Base-by-base conservation (phyloP, 371 early-diverging fungal species). In the Rhizomucor pusillus region DNA sequence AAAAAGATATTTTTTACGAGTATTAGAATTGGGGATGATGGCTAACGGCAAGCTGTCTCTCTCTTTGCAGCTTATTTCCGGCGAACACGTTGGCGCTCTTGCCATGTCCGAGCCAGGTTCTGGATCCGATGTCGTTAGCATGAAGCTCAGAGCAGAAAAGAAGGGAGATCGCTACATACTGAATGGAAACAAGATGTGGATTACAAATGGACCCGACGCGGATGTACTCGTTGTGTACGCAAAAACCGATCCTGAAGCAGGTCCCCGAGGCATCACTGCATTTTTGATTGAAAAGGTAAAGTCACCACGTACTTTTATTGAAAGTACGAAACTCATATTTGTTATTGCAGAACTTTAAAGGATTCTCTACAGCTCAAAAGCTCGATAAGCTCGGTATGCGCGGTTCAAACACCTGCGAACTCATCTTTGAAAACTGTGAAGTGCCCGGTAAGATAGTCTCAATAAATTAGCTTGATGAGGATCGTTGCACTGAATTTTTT, bases 311-410 rank as follows among this genome's bases (percentile, higher is more conserved):
- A n/a, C n/a, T n/a, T n/a, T n/a, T n/a, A n/a, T n/a, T n/a, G n/a
- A n/a, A n/a, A n/a, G n/a, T n/a, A n/a, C n/a, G n/a, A n/a, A n/a
- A n/a, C n/a, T n/a, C n/a, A n/a, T n/a, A n/a, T n/a, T n/a, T n/a
- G n/a, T n/a, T n/a, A n/a, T n/a, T 39, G 33, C 56, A 86, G 86
- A 81, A 82, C 1, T 87, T 96, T 62, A 83, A 87, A 57, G 97
- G 97, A 0, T 96, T 98, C 75, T 85, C 86, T 20, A 88, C 83
- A 11, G 83, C 86, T 5, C 93, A 88, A 54, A 97, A 97, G 67
- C 83, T 97, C 19, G 97, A 98, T 73, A 98, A 98, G 72, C 73
- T 97, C 45, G 98, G 98, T 19, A 98, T 98, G 97, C 87, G 98
- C 54, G 98, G 97, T 13, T 93, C 92, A 20, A 95, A 95, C 70